Evolutionary conservation across 1,139 yeast species (phyloP), one percentile per base, ranked within the genome.

Genomic region (Zygosaccharomyces sapae): DNA sequence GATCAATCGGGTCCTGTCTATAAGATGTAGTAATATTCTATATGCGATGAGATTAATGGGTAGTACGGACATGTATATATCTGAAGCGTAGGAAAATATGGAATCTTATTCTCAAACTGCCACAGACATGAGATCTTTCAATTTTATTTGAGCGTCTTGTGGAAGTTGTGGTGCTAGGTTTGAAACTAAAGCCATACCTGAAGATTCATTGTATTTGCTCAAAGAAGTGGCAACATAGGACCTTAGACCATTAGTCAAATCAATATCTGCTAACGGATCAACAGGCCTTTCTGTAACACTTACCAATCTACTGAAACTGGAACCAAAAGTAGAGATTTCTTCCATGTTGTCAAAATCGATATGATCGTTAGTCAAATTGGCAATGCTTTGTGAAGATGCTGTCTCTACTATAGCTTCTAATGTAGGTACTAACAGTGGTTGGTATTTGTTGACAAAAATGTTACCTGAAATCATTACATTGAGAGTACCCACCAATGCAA

Each of bases 271-370:
- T 30, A 81, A 67, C 1, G 97, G 96, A 65, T 92, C 97, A 55
- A 78, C 75, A 4, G 81, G 74, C 52, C 75, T 77, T 16, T 69
- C 68, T 35, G 78, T 73, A 41, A 90, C 81, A 1, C 86, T 77
- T 2, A 77, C 79, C 50, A 92, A 72, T 61, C 78, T 82, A 41
- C 95, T 86, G 66, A 80, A 92, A 44, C 82, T 80, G 0, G 96
- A 83, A 1, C 97, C 97, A 68, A 89, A 92, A 1, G 94, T 74
- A 0, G 71, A 57, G 10, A 68, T 60, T 46, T 70, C 74, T 46
- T 70, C 74, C 30, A 68, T 49, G 33, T 58, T 59, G 46, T 76
- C 76, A 37, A 73, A 55, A 44, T 68, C 75, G 25, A 70, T 65
- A 13, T 61, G 52, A 37, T 67, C 72, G 12, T 62, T 66, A 22